Base-by-base conservation (phyloP, 257 asterid genomes). In the Eucommia ulmoides region DNA sequence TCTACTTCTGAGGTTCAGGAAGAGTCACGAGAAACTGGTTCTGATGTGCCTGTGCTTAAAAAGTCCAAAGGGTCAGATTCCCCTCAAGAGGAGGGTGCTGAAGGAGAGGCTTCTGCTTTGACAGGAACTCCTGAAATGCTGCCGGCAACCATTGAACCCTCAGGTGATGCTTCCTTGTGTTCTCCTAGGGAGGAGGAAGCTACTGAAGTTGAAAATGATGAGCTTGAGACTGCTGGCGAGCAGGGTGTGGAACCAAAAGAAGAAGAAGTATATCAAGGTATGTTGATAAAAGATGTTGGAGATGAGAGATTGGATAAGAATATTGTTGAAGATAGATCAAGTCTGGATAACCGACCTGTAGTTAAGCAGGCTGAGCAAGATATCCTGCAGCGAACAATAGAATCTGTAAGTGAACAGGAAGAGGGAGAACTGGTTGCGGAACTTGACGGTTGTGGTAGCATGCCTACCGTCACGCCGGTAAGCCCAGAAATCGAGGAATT, bases 351-450 rank as follows among this genome's bases (percentile, higher is more conserved):
- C 53, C 73, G 67, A 17, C 55, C 70, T 42, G 74, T 70, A 38
- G 69, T 66, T 57, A 70, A 71, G n/a, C n/a, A n/a, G 67, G 74
- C 65, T 6, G 94, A 80, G 50, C 84, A 79, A 58, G 94, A 80
- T 48, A 67, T 71, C 44, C 93, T 75, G 71, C 81, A 56, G 41
- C 67, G 62, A 50, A 69, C 67, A 24, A 55, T 66, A 20, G 94
- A 82, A 58, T 61, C 70, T 24, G 83, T 65, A 50, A 65, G 68
- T 25, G 96, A 86, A 16, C 70, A 69, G 66, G 98, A 85, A 71
- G 56, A 78, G 53, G 74, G 45, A 24, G 53, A 68, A 11, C 96
- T 80, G 22, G 59, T 54, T 49, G 66, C 55, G 20, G 94, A 85
- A 46, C 54, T 41, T 47, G 96, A 85, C 24, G 86, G 64, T 20